phyloP scores from a whole-genome alignment of 306 rosid species.

The Vigna radiata region DNA sequence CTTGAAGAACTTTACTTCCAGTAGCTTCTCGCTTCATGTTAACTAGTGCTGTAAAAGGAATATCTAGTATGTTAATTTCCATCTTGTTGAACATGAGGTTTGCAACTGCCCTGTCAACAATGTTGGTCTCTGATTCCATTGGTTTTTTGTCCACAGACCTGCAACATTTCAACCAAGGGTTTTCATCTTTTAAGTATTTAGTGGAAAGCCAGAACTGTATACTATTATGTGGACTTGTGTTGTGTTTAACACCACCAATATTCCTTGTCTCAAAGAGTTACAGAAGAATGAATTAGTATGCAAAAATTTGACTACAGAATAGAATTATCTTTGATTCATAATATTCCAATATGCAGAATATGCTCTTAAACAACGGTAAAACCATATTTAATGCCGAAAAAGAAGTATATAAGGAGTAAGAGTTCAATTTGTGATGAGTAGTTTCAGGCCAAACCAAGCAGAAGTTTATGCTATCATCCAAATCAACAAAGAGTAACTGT shows the following conservation, averaged over 20 bases:
- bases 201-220: neutral
- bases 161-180: slow-evolving; percentile 33
- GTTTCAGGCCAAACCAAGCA: slow-evolving; percentile 16
- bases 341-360: neutral
- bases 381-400: slow-evolving; percentile 1
- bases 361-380: slow-evolving; percentile 2
- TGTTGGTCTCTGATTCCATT: slow-evolving; percentile 72
- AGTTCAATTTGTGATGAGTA: neutral
- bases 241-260: neutral
- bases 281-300: neutral
- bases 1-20: slow-evolving; percentile 12
- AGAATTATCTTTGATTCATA: neutral
- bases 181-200: slow-evolving; percentile 18
- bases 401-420: neutral
- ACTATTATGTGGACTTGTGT: slow-evolving; percentile 24
- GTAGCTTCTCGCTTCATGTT: slow-evolving; percentile 32
- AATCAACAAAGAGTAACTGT: slow-evolving; percentile 8
- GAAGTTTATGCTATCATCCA: slow-evolving; percentile 9
- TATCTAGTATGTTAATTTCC: slow-evolving; percentile 49
- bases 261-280: neutral
- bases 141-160: slow-evolving; percentile 54
- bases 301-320: slow-evolving; percentile 19
- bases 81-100: slow-evolving; percentile 76
- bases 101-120: slow-evolving; percentile 82
- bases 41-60: slow-evolving; percentile 43